A percentile compares a stretch with the other conserved stretches of the same genome.
Evolutionary conservation across 2,329 filamentous ascomycete species (phyloP).

Genomic region (Myriosclerotinia curreyana): DNA sequence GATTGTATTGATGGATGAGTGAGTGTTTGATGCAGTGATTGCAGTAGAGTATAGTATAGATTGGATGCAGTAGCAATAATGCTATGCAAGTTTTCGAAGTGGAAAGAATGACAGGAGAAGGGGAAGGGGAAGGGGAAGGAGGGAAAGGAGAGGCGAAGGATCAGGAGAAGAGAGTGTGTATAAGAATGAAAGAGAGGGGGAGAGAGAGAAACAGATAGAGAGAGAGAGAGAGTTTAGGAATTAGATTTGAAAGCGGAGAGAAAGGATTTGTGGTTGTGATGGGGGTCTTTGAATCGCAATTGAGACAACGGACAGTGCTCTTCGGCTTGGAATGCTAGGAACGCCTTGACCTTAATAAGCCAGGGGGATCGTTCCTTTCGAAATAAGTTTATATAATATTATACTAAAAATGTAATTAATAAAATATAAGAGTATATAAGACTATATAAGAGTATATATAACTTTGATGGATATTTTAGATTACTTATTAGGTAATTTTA

Average conservation of each 20-base stretch:
- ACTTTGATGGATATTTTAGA: too few relatives aligned
- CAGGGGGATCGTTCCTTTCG: slow-evolving; percentile 14
- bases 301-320: slow-evolving; percentile 21
- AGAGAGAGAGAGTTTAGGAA: background rate
- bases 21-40: slow-evolving; percentile 4
- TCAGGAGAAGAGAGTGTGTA: too few relatives aligned
- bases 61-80: slow-evolving; percentile 9
- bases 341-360: slow-evolving; percentile 19
- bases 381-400: background rate
- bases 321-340: slow-evolving; percentile 14
- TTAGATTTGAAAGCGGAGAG: background rate
- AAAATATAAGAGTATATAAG: too few relatives aligned
- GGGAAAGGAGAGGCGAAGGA: too few relatives aligned
- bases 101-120: too few relatives aligned
- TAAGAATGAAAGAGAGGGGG: background rate
- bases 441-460: too few relatives aligned
- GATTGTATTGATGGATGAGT: background rate
- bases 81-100: slow-evolving; percentile 14
- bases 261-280: slow-evolving; percentile 1
- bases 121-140: too few relatives aligned
- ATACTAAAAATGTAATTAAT: background rate
- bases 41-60: background rate
- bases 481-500: too few relatives aligned
- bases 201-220: background rate
- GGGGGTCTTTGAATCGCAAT: slow-evolving; percentile 10